A percentile compares a stretch with the other conserved stretches of the same genome.
phyloP scores from a whole-genome alignment of 352 stramenopile genomes.

The Pythium rhizo-oryzae region DNA sequence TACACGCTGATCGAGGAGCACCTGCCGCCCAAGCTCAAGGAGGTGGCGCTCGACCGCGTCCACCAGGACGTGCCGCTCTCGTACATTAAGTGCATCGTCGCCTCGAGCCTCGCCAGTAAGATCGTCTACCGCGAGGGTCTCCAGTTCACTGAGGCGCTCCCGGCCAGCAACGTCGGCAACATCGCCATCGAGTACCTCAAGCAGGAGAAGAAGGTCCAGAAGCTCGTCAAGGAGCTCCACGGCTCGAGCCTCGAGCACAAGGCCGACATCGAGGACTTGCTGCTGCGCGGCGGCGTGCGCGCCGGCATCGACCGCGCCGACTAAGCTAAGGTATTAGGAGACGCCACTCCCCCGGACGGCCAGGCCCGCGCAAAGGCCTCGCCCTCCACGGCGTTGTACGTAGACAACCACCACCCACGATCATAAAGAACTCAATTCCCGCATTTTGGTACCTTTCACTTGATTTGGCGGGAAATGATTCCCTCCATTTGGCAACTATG shows the following conservation, averaged over 20 bases:
- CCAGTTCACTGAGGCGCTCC: conserved; percentile 95
- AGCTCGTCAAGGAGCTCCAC: conserved; percentile 76
- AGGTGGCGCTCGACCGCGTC: conserved; percentile 94
- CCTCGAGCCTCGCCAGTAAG: conserved; percentile 95
- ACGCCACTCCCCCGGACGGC: background rate
- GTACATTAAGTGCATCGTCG: conserved; percentile 97
- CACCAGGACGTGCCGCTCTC: conserved; percentile 91
- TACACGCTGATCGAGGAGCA: conserved; percentile 91
- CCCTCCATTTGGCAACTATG: background rate
- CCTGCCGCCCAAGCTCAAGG: conserved; percentile 93
- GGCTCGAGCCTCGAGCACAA: conserved; percentile 54
- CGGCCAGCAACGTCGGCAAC: conserved; percentile 88
- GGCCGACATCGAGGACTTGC: conserved; percentile 73
- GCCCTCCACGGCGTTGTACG: background rate
- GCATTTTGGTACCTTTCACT: background rate
- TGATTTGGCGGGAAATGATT: background rate
- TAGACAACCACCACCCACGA: background rate
- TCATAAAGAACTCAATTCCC: background rate
- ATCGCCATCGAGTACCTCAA: conserved; percentile 95
- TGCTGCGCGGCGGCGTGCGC: conserved; percentile 74
- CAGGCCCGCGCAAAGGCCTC: background rate
- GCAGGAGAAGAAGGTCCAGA: conserved; percentile 93
- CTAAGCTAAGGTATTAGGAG: conserved; percentile 2
- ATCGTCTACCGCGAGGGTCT: conserved; percentile 98
- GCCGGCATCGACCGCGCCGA: conserved; percentile 58